Evolutionary conservation across 1,284 basidiomycete genomes (phyloP).

Genomic region (Phlebopus sp.): DNA sequence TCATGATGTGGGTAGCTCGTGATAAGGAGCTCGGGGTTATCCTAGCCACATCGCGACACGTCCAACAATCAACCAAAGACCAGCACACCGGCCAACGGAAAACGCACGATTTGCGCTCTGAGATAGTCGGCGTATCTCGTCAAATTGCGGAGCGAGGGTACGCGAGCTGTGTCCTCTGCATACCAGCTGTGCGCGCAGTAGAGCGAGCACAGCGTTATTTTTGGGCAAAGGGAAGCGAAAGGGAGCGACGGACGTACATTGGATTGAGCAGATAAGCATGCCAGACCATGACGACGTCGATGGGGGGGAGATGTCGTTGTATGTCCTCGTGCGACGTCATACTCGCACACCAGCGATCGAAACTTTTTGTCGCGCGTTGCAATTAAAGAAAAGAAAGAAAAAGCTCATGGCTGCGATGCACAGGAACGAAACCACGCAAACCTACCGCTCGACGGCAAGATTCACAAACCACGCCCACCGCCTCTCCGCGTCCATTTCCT

Average conservation of each 20-base stretch:
- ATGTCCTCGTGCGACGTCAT: background rate
- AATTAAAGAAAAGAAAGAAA: background rate
- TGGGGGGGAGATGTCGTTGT: conserved; percentile 31
- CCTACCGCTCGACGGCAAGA: conserved; percentile 28
- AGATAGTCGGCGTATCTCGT: conserved; percentile 13
- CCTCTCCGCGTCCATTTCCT: conserved; percentile 18
- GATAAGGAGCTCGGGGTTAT: conserved; percentile 14
- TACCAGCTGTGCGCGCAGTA: conserved; percentile 31
- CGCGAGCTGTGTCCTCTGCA: conserved; percentile 29
- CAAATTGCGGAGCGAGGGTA: conserved; percentile 17
- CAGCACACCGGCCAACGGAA: background rate
- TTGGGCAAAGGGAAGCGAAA: background rate
- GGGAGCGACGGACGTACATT: conserved; percentile 21
- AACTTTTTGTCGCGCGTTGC: too few relatives aligned
- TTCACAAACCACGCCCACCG: conserved; percentile 30
- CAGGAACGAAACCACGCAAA: too few relatives aligned
- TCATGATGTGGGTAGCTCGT: conserved; percentile 9
- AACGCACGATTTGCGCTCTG: conserved; percentile 7
- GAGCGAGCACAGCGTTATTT: too few relatives aligned
- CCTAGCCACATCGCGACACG: conserved; percentile 5
- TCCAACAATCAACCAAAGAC: background rate
- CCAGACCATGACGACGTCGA: conserved; percentile 48
- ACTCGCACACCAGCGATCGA: conserved; percentile 19
- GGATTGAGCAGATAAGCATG: conserved; percentile 46
- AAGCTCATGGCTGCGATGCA: too few relatives aligned